These are phyloP conservation scores for Kalanchoe fedtschenkoi DNA, from an alignment of 164 flowering plant genomes.

Conservation along the genomic window DNA sequence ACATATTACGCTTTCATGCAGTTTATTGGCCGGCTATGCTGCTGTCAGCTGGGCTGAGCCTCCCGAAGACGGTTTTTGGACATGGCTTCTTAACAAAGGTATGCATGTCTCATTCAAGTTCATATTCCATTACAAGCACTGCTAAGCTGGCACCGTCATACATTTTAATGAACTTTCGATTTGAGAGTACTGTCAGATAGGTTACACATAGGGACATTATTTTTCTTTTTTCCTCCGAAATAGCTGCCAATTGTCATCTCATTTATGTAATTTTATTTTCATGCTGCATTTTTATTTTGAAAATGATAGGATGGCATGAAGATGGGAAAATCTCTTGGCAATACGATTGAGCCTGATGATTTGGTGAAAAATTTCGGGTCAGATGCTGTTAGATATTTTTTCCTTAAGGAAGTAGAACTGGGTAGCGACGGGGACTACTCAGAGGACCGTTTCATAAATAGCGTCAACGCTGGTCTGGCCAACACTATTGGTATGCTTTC, in stretches of 20 bases:
- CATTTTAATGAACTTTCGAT: too few relatives aligned
- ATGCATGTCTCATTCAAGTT: not conserved
- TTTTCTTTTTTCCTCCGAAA: not conserved
- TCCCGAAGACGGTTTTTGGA: slow-evolving; percentile 87
- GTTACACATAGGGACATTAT: not conserved
- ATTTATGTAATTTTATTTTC: slow-evolving; percentile 32
- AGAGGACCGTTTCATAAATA: slow-evolving; percentile 81
- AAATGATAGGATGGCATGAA: slow-evolving; percentile 92
- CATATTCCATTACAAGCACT: not conserved
- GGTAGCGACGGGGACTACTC: slow-evolving; percentile 97
- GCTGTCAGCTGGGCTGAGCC: slow-evolving; percentile 80
- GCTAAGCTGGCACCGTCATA: not conserved
- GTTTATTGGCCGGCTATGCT: slow-evolving; percentile 99
- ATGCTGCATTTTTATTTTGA: slow-evolving; percentile 52
- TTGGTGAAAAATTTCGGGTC: slow-evolving; percentile 75
- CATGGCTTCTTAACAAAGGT: slow-evolving; percentile 99
- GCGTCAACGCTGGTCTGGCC: slow-evolving; percentile 89
- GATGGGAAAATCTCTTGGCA: slow-evolving; percentile 97
- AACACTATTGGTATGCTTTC: slow-evolving; percentile 67
- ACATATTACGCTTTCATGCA: slow-evolving; percentile 93
- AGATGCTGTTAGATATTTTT: slow-evolving; percentile 94
- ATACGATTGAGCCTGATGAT: slow-evolving; percentile 88
- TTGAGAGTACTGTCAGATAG: not conserved
- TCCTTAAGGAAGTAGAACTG: slow-evolving; percentile 86
- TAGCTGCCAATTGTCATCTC: slow-evolving; percentile 11